Evolutionary conservation across 257 asterid species (phyloP).

Genomic region (Fraxinus quadrangulata): DNA sequence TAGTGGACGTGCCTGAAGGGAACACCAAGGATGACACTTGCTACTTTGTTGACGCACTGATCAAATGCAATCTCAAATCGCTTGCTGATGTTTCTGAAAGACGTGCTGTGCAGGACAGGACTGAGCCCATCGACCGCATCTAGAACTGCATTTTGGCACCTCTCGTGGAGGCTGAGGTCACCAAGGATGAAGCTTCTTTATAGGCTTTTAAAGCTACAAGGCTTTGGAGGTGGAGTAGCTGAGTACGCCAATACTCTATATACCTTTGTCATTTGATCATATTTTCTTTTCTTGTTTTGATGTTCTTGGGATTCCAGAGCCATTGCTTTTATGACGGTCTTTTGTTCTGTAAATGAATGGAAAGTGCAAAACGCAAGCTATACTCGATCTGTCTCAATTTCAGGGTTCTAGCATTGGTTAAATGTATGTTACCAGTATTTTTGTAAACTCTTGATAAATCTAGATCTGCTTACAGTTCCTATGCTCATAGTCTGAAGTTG

Average conservation of each 20-base stretch:
- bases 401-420: background rate
- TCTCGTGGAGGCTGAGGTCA: conserved; percentile 29
- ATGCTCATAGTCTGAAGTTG: background rate
- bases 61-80: conserved; percentile 59
- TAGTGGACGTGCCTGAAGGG: conserved; percentile 63
- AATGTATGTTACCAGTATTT: background rate
- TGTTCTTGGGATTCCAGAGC: conserved; percentile 22
- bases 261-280: background rate
- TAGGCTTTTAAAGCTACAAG: conserved; percentile 28
- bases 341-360: conserved; percentile 12
- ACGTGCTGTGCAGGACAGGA: conserved; percentile 54
- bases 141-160: conserved; percentile 17
- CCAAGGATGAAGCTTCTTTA: conserved; percentile 56
- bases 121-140: conserved; percentile 39
- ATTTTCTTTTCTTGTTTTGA: conserved; percentile 18
- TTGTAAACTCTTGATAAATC: background rate
- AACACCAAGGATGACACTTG: conserved; percentile 64
- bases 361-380: background rate
- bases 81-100: conserved; percentile 61
- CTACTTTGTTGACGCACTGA: conserved; percentile 55
- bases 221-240: conserved; percentile 42
- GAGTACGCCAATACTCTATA: conserved; percentile 20
- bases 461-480: background rate
- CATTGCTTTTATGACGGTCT: conserved; percentile 13
- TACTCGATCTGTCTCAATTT: background rate